Conservation (phyloP, 345 rosid genomes). For the Zanthoxylum bungeanum region DNA sequence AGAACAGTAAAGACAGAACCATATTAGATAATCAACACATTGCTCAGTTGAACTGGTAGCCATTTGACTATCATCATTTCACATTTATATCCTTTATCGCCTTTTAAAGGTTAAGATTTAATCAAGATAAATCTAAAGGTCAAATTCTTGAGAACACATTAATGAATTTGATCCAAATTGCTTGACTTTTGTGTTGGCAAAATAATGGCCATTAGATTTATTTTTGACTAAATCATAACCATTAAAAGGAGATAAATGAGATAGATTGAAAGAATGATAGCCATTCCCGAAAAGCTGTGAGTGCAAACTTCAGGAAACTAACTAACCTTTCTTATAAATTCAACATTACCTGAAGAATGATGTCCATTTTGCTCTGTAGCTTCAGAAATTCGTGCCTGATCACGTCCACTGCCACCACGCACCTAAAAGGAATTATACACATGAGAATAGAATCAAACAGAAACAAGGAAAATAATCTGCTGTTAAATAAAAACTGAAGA, state of each 20-base stretch:
- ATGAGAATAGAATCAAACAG: background rate
- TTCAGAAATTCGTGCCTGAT: conserved; percentile 10
- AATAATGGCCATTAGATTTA: too few species aligned
- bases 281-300: background rate
- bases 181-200: too few species aligned
- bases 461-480: background rate
- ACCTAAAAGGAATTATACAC: conserved; percentile 1
- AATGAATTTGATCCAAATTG: too few species aligned
- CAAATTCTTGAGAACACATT: too few species aligned
- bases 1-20: background rate
- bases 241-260: too few species aligned
- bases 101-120: too few species aligned
- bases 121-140: too few species aligned
- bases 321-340: background rate
- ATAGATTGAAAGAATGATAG: too few species aligned
- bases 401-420: conserved; percentile 4
- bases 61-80: too few species aligned
- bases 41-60: background rate
- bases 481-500: background rate
- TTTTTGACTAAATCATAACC: too few species aligned
- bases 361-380: background rate
- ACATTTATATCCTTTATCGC: too few species aligned
- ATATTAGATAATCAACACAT: background rate
- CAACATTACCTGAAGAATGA: conserved; percentile 7
- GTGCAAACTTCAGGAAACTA: background rate